phyloP scores from a whole-genome alignment of 2,329 filamentous ascomycete genomes.

The Aspergillus floridensis region DNA sequence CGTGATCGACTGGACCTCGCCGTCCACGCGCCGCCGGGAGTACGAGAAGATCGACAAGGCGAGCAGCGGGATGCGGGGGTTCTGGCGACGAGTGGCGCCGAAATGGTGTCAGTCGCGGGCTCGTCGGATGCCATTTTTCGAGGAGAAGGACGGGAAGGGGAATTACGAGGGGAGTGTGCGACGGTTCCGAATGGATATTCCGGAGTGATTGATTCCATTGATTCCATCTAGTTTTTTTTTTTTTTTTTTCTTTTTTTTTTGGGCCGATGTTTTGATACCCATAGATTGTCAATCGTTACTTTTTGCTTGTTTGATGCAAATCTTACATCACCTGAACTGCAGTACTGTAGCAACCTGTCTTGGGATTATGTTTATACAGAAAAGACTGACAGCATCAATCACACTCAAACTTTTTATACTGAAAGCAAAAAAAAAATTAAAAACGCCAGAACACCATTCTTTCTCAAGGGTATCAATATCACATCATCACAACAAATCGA shows the following conservation, averaged over 20 bases:
- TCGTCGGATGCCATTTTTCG: conserved; percentile 41
- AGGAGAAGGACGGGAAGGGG: conserved; percentile 37
- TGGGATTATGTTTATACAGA: too few relatives aligned
- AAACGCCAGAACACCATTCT: background rate
- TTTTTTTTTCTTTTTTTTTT: background rate
- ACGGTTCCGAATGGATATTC: conserved; percentile 46
- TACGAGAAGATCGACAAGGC: conserved; percentile 55
- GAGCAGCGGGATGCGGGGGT: conserved; percentile 41
- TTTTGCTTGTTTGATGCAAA: background rate
- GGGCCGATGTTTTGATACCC: conserved; percentile 8
- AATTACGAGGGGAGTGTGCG: conserved; percentile 46
- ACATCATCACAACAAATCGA: conserved; percentile 70
- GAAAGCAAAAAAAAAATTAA: background rate
- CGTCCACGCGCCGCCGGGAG: conserved; percentile 43
- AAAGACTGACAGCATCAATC: too few relatives aligned
- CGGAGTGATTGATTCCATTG: conserved; percentile 26
- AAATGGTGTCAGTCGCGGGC: conserved; percentile 38
- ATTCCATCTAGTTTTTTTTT: too few relatives aligned
- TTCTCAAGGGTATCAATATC: background rate
- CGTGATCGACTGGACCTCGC: conserved; percentile 48
- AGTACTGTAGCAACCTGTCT: too few relatives aligned
- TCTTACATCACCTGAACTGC: too few relatives aligned
- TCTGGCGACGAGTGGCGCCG: conserved; percentile 43
- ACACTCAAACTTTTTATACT: too few relatives aligned
- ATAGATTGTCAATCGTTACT: background rate